phyloP scores from a whole-genome alignment of 2,329 filamentous ascomycete species.

The Fusarium miscanthi region DNA sequence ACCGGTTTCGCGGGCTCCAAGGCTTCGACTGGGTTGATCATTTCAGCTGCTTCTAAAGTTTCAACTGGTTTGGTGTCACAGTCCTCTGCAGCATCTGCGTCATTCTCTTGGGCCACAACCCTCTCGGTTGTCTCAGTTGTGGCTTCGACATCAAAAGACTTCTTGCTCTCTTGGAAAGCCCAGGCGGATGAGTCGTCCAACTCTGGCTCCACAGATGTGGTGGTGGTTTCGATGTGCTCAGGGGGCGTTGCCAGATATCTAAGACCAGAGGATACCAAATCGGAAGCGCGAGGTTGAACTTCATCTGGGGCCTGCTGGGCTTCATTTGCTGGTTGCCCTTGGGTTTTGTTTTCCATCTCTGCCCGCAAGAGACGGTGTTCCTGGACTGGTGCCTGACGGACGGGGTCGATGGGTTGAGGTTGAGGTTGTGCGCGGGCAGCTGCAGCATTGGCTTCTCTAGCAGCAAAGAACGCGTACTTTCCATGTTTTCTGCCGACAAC shows the following conservation, averaged over 20 bases:
- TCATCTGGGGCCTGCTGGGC: neutral
- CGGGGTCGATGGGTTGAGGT: neutral
- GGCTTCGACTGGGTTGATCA: neutral
- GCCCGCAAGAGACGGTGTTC: neutral
- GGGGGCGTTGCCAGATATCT: slow-evolving; percentile 46
- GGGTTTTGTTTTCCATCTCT: neutral
- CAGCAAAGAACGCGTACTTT: slow-evolving; percentile 54
- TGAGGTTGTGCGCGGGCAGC: neutral
- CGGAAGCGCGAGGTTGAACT: slow-evolving; percentile 8
- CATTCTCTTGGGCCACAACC: neutral
- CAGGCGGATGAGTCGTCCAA: slow-evolving; percentile 49
- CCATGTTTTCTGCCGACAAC: slow-evolving; percentile 51
- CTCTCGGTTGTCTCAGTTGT: neutral
- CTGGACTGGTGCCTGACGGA: neutral
- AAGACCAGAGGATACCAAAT: slow-evolving; percentile 47
- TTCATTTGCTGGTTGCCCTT: neutral
- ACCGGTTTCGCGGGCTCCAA: neutral
- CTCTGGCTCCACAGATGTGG: neutral
- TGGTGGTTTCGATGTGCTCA: slow-evolving; percentile 6
- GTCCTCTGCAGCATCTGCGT: neutral
- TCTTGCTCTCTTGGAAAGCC: slow-evolving; percentile 47
- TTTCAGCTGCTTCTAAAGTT: neutral
- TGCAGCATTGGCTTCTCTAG: slow-evolving; percentile 50
- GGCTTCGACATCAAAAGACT: neutral
- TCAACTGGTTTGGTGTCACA: neutral